Base-by-base conservation (phyloP, 129 eudicot species). In the Flaveria trinervia region DNA sequence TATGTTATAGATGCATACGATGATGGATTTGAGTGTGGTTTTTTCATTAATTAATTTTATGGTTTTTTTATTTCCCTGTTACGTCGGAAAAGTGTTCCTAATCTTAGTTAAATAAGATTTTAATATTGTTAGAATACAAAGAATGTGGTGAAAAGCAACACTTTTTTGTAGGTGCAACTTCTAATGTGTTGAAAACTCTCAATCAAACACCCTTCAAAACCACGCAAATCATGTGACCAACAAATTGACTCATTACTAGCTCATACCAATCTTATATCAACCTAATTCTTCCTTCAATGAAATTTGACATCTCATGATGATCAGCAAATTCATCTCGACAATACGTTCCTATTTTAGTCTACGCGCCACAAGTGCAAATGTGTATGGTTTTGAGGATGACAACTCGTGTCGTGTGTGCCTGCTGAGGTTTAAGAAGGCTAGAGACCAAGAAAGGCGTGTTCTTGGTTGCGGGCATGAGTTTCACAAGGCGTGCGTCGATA, bases 401-500 rank as follows among this genome's bases (percentile, higher is more conserved):
- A 82, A 70, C 74, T 76, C 66, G 1, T 90, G 96, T 68, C 86
- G 93, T 16, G 92, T 90, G n/a, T 88, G 96, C 67, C 83, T 90
- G 65, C 48, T 83, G n/a, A 81, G 79, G 44, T 60, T 90, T 68
- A 76, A 82, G 33, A 82, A 73, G 60, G 85, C 83, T 43, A 43
- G 26, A 43, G 70, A 51, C 26, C 83, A 75, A 8, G 88, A 84
- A 60, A 80, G 20, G 7, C 79, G 88, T 5, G 82, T 79, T 46
- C 89, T 90, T 16, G 87, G 82, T 20, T 90, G 96, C 18, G 64
- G 70, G 65, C 96, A 90, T 68, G 93, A 86, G 83, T 90, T 90
- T 79, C 96, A 90, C 57, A 78, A 70, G 64, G 76, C 49, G 3
- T 90, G 96, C 22, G 81, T 90, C 18, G 57, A 81, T 28, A 72